Percentiles rank a stretch among this genome's conserved stretches.
Conservation (phyloP, 192 early-diverging fungal genomes). For the Podila epicladia region DNA sequence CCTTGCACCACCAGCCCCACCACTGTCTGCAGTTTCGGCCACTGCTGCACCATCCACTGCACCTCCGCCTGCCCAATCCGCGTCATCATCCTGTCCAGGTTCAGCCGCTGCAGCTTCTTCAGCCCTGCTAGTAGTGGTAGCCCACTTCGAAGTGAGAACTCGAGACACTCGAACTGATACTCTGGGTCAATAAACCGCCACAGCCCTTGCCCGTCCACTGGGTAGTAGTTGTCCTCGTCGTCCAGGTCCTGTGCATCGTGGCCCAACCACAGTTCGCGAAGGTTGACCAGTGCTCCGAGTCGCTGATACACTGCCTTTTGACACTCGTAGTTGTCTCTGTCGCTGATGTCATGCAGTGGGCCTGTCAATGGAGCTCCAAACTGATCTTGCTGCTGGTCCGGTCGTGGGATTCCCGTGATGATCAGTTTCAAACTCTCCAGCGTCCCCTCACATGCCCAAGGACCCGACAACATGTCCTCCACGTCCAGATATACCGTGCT, state of each 20-base stretch:
- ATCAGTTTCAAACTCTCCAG: slow-evolving; percentile 27
- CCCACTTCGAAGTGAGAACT: slow-evolving; percentile 36
- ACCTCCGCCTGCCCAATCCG: slow-evolving; percentile 31
- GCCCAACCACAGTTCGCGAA: slow-evolving; percentile 31
- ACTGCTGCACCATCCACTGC: slow-evolving; percentile 37
- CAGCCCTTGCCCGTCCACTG: slow-evolving; percentile 20
- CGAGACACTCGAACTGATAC: slow-evolving; percentile 38
- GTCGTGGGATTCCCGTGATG: slow-evolving; percentile 37
- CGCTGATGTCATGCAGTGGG: slow-evolving; percentile 28
- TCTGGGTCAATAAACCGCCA: slow-evolving; percentile 43
- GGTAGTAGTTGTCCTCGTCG: slow-evolving; percentile 41
- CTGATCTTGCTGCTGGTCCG: slow-evolving; percentile 26
- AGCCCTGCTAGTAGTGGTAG: slow-evolving; percentile 13
- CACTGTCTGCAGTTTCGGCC: slow-evolving; percentile 33
- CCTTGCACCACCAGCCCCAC: slow-evolving; percentile 35
- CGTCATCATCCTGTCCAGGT: slow-evolving; percentile 33
- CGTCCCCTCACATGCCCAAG: slow-evolving; percentile 15
- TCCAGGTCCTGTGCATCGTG: slow-evolving; percentile 45
- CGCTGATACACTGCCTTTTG: slow-evolving; percentile 28
- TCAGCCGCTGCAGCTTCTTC: slow-evolving; percentile 20
- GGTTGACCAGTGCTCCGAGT: slow-evolving; percentile 7
- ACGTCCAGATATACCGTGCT: slow-evolving; percentile 46
- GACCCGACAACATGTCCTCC: slow-evolving; percentile 29
- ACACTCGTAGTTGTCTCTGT: slow-evolving; percentile 9
- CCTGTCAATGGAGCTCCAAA: slow-evolving; percentile 17